Percentiles rank a stretch among this genome's conserved stretches.
These are phyloP conservation scores for Phytopythium sindhum DNA, from an alignment of 352 stramenopile species.

Conservation along the genomic window DNA sequence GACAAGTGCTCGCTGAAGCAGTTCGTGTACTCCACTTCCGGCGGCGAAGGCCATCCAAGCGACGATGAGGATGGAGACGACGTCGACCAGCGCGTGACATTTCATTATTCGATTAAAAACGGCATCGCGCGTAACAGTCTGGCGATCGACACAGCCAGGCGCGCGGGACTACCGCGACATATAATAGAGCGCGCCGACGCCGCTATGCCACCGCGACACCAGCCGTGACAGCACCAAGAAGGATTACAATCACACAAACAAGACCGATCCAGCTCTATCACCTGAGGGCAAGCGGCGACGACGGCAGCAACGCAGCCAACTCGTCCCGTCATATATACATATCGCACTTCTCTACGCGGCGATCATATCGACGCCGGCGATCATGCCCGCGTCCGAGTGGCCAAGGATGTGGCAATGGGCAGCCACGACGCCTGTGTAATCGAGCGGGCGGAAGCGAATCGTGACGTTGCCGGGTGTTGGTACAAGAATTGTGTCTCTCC, in stretches of 20 bases:
- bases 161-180: conserved; percentile 16
- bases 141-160: conserved; percentile 22
- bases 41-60: not conserved
- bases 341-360: conserved; percentile 6
- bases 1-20: conserved; percentile 21
- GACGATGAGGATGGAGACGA: not conserved
- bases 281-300: not conserved
- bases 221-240: not conserved
- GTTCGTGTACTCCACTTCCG: conserved; percentile 16
- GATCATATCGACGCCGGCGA: conserved; percentile 52
- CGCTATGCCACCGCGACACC: not conserved
- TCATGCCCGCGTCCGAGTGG: conserved; percentile 83
- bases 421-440: conserved; percentile 55
- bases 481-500: conserved; percentile 76
- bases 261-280: not conserved
- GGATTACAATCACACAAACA: not conserved
- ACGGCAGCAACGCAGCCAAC: not conserved
- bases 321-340: not conserved
- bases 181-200: conserved; percentile 16
- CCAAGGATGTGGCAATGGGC: conserved; percentile 81
- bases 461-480: conserved; percentile 76
- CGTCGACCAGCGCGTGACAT: conserved; percentile 10
- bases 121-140: conserved; percentile 31
- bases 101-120: conserved; percentile 28
- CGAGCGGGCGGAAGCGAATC: conserved; percentile 69